Evolutionary conservation across 2,329 filamentous ascomycete species (phyloP).

Genomic region (Trichoderma sp.): DNA sequence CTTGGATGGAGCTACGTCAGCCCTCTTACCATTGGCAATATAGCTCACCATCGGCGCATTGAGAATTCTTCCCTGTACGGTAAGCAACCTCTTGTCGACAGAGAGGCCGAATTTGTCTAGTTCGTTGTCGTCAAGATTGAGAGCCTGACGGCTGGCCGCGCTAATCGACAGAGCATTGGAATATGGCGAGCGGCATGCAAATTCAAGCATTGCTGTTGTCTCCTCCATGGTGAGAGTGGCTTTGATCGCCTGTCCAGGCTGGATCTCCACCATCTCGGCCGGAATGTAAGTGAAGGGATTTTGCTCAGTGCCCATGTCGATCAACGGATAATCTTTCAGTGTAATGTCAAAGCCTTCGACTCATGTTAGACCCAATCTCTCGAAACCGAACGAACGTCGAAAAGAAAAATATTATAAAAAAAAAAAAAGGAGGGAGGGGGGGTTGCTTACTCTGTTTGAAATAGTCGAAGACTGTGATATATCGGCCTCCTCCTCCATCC

Average conservation of each 20-base stretch:
- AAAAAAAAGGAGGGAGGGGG: too few species aligned
- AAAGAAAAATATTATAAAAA: background rate
- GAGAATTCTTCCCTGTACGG: constrained; percentile 70
- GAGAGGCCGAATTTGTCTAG: constrained; percentile 61
- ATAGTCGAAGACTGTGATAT: constrained; percentile 44
- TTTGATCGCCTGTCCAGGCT: constrained; percentile 62
- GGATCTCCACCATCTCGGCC: constrained; percentile 62
- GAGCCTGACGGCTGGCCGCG: constrained; percentile 51
- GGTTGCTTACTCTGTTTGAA: constrained; percentile 42
- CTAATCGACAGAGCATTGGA: constrained; percentile 67
- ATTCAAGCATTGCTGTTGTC: constrained; percentile 66
- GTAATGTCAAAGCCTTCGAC: constrained; percentile 36
- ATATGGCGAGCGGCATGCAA: constrained; percentile 66
- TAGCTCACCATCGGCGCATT: constrained; percentile 62
- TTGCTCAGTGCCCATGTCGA: constrained; percentile 61
- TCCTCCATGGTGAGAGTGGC: constrained; percentile 59
- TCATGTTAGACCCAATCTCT: background rate
- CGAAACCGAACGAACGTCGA: background rate
- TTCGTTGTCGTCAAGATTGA: constrained; percentile 54
- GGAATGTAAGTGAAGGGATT: constrained; percentile 63
- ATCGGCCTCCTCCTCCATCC: constrained; percentile 28
- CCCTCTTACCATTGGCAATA: constrained; percentile 25
- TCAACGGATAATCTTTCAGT: constrained; percentile 50
- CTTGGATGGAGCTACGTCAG: constrained; percentile 36
- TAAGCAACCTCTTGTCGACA: constrained; percentile 62